Percentiles rank a stretch among this genome's conserved stretches.
Conservation (phyloP, 495 filamentous ascomycete genomes). For the Trichoderma virens region DNA sequence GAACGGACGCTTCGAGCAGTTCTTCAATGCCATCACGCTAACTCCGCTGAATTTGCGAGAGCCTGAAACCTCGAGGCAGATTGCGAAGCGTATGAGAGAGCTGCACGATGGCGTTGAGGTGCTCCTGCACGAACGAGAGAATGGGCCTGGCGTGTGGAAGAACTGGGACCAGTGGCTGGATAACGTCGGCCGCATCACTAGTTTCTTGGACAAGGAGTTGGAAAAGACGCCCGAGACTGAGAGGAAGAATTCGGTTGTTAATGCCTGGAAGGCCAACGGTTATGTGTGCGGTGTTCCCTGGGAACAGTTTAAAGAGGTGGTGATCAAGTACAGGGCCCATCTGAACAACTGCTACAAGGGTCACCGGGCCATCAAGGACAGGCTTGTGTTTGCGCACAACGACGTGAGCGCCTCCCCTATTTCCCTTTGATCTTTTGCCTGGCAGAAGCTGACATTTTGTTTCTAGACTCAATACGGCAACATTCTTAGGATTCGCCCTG, state of each 20-base stretch:
- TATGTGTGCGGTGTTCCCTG: slow-evolving; percentile 82
- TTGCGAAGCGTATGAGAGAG: slow-evolving; percentile 97
- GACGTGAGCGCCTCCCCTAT: slow-evolving; percentile 55
- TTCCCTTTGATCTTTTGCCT: slow-evolving; percentile 13
- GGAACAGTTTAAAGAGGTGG: slow-evolving; percentile 63
- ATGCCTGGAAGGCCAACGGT: slow-evolving; percentile 57
- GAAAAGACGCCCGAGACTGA: slow-evolving; percentile 29
- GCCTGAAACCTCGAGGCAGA: slow-evolving; percentile 78
- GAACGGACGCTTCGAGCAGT: slow-evolving; percentile 97
- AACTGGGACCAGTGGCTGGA: slow-evolving; percentile 96
- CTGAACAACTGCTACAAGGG: slow-evolving; percentile 66
- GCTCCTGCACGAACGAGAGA: slow-evolving; percentile 63
- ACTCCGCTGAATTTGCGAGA: slow-evolving; percentile 68
- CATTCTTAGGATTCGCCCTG: slow-evolving; percentile 80
- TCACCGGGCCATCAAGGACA: slow-evolving; percentile 53
- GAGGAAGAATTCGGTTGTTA: background rate
- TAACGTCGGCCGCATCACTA: slow-evolving; percentile 67
- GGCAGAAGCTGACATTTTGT: slow-evolving; percentile 17
- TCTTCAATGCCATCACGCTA: slow-evolving; percentile 72
- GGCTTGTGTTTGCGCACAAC: slow-evolving; percentile 92
- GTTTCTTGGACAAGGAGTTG: slow-evolving; percentile 61
- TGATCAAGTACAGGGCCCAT: slow-evolving; percentile 72
- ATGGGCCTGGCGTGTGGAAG: slow-evolving; percentile 73
- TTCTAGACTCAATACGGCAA: slow-evolving; percentile 94
- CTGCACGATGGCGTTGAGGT: slow-evolving; percentile 90